phyloP scores from a whole-genome alignment of 2,329 filamentous ascomycete genomes.

The Epichloe amarillans region DNA sequence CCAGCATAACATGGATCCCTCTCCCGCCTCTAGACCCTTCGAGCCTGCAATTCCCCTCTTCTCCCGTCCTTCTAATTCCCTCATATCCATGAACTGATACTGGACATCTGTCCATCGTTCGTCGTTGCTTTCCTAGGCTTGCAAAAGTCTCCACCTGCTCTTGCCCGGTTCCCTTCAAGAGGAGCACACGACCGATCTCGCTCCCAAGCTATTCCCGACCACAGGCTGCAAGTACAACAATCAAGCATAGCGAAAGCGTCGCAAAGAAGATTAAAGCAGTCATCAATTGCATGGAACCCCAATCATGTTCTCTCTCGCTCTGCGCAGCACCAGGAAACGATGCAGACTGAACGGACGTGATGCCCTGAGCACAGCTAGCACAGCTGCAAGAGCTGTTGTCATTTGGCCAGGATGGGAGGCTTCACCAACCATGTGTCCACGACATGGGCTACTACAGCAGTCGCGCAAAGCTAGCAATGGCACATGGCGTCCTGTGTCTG shows the following conservation, averaged over 20 bases:
- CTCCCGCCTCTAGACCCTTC: not conserved
- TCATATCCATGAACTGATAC: too few relatives aligned
- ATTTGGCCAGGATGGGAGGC: not conserved
- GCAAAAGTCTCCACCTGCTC: not conserved
- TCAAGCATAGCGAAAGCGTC: not conserved
- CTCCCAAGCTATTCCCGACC: not conserved
- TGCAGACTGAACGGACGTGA: slow-evolving; percentile 19
- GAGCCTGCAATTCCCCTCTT: not conserved
- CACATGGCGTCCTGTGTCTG: slow-evolving; percentile 49
- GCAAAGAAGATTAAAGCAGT: not conserved
- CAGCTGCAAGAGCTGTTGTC: slow-evolving; percentile 3
- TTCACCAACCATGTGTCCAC: not conserved
- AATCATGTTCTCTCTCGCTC: slow-evolving; percentile 32
- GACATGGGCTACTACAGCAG: slow-evolving; percentile 3
- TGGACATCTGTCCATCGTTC: not conserved
- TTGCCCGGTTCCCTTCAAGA: not conserved
- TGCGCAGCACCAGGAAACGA: slow-evolving; percentile 31
- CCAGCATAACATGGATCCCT: not conserved
- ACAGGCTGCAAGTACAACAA: not conserved
- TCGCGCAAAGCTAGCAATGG: slow-evolving; percentile 15
- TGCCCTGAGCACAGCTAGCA: slow-evolving; percentile 8
- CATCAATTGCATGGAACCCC: slow-evolving; percentile 22
- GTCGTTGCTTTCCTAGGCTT: not conserved
- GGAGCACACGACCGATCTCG: not conserved
- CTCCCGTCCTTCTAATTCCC: not conserved